Evolutionary conservation across 179 eudicot species (phyloP).

Genomic region (Camellia oleifera): DNA sequence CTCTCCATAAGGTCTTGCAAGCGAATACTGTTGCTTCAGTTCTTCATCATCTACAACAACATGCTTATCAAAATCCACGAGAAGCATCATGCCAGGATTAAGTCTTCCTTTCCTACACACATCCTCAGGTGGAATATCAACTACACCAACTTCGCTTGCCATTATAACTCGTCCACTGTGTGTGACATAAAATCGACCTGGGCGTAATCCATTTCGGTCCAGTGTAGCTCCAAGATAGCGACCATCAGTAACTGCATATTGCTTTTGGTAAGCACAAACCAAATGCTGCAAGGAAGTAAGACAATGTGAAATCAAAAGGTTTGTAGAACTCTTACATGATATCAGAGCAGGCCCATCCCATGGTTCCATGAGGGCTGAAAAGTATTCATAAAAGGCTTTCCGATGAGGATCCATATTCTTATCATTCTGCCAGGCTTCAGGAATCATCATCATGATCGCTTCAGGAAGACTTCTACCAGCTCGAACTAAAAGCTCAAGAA

Average conservation of each 20-base stretch:
- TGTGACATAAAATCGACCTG: constrained; percentile 92
- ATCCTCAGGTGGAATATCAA: constrained; percentile 90
- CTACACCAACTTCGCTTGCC: constrained; percentile 99
- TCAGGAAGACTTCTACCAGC: constrained; percentile 99
- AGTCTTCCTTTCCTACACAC: constrained; percentile 91
- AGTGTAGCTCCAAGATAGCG: constrained; percentile 98
- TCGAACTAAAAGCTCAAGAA: constrained; percentile 90
- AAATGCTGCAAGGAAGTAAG: not conserved
- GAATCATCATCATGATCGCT: constrained; percentile 99
- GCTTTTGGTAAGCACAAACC: constrained; percentile 31
- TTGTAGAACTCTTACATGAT: constrained; percentile 55
- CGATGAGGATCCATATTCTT: constrained; percentile 90
- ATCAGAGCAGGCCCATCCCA: constrained; percentile 99
- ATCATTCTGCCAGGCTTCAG: constrained; percentile 99
- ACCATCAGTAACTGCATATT: constrained; percentile 95
- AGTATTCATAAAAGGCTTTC: constrained; percentile 84
- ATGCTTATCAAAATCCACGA: constrained; percentile 96
- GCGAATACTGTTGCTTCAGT: constrained; percentile 86
- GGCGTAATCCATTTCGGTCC: constrained; percentile 96
- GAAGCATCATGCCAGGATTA: constrained; percentile 99
- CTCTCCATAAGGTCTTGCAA: constrained; percentile 86
- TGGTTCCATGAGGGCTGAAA: constrained; percentile 94
- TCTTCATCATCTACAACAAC: constrained; percentile 94
- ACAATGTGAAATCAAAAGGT: not conserved
- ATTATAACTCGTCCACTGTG: constrained; percentile 95